These are phyloP conservation scores for Gloeopeniophorella convolvens DNA, from an alignment of 768 basidiomycete species.

Conservation along the genomic window DNA sequence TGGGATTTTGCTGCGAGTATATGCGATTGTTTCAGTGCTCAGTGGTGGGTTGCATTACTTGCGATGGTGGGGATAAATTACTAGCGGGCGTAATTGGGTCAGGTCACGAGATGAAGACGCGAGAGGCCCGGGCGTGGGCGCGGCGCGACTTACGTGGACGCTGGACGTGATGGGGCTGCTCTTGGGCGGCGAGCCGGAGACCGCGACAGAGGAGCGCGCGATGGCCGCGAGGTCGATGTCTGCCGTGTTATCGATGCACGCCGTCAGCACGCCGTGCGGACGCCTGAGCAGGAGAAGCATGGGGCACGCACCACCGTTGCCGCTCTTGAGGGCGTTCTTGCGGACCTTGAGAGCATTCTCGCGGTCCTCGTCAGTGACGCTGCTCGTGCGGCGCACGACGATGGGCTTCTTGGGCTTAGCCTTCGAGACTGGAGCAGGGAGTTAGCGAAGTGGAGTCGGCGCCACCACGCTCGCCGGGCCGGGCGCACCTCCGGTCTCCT, in stretches of 20 bases:
- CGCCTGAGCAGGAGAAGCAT: background rate
- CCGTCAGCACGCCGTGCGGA: background rate
- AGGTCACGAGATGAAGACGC: constrained; percentile 1
- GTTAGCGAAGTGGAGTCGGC: constrained; percentile 12
- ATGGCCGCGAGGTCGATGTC: constrained; percentile 66
- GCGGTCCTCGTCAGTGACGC: constrained; percentile 57
- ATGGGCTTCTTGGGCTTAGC: background rate
- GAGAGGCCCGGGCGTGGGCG: background rate
- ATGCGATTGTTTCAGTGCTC: too few species aligned
- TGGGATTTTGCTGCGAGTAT: too few species aligned
- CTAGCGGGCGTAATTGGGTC: constrained; percentile 10
- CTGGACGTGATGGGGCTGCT: background rate
- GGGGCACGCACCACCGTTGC: constrained; percentile 32
- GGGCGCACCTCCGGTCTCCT: constrained; percentile 21
- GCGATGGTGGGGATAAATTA: constrained; percentile 11
- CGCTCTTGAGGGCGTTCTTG: constrained; percentile 63
- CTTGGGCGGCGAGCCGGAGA: constrained; percentile 46
- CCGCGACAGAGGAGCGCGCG: constrained; percentile 75
- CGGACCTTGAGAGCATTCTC: constrained; percentile 60
- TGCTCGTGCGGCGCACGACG: constrained; percentile 29
- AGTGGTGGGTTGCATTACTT: too few species aligned
- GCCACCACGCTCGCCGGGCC: constrained; percentile 12
- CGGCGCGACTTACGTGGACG: constrained; percentile 10
- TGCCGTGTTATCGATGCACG: too few species aligned
- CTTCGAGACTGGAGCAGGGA: background rate